Evolutionary conservation across 169 alveolate species (phyloP).

Genomic region (Theileria equi): DNA sequence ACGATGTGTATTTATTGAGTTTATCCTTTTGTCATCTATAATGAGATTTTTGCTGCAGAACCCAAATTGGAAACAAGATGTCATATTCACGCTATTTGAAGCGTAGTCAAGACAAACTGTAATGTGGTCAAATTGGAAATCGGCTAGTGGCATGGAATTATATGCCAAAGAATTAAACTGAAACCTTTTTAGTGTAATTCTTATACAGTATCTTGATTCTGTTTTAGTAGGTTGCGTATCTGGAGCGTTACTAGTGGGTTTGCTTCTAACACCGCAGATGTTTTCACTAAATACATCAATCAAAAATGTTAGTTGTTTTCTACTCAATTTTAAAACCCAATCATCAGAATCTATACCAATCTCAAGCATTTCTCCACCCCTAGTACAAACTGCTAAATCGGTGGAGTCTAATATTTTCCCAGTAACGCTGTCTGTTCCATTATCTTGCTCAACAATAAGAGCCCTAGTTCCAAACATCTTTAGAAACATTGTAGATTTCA

Average conservation of each 20-base stretch:
- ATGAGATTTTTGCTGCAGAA: slow-evolving; percentile 50
- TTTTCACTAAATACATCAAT: slow-evolving; percentile 61
- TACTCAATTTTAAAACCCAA: slow-evolving; percentile 44
- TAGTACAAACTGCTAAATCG: slow-evolving; percentile 53
- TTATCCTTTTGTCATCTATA: slow-evolving; percentile 36
- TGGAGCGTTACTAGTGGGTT: slow-evolving; percentile 14
- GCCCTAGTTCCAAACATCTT: slow-evolving; percentile 63
- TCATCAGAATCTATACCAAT: slow-evolving; percentile 57
- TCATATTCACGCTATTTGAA: slow-evolving; percentile 26
- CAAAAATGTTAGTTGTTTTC: slow-evolving; percentile 39
- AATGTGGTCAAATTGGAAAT: slow-evolving; percentile 22
- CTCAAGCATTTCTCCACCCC: slow-evolving; percentile 59
- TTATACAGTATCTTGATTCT: slow-evolving; percentile 8
- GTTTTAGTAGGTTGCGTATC: slow-evolving; percentile 6
- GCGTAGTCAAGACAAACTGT: slow-evolving; percentile 57
- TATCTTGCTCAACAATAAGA: slow-evolving; percentile 38
- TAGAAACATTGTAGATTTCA: slow-evolving; percentile 38
- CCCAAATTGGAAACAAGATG: slow-evolving; percentile 60
- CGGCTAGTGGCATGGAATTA: slow-evolving; percentile 38
- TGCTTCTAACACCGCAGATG: slow-evolving; percentile 18
- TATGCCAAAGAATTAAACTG: slow-evolving; percentile 7
- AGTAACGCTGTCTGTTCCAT: slow-evolving; percentile 30
- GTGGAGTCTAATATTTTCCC: slow-evolving; percentile 52
- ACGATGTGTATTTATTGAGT: slow-evolving; percentile 38
- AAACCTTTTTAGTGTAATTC: slow-evolving; percentile 29